A percentile compares a stretch with the other conserved stretches of the same genome.
Evolutionary conservation across 371 early-diverging fungal species (phyloP).

Genomic region (Mucor irregularis): DNA sequence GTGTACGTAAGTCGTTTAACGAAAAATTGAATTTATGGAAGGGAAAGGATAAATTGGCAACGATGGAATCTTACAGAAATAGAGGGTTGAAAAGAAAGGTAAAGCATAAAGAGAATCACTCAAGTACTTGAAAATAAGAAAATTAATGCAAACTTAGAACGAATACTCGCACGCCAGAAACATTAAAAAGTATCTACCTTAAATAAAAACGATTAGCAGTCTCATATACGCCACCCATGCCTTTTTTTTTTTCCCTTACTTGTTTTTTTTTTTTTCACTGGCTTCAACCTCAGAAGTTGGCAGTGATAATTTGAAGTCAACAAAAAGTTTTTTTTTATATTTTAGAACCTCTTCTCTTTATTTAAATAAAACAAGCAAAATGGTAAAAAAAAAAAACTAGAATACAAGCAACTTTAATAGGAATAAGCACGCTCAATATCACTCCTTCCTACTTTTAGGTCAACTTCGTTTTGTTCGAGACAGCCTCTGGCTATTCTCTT

Average conservation of each 20-base stretch:
- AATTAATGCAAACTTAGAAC: neutral
- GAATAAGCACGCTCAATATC: neutral
- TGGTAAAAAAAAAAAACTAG: slow-evolving; percentile 2
- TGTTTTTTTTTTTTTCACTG: neutral
- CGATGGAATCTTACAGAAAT: neutral
- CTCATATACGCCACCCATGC: neutral
- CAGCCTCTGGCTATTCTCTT: slow-evolving; percentile 95
- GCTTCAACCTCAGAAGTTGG: neutral
- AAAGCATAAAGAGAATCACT: neutral
- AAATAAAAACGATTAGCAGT: neutral
- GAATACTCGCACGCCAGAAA: neutral
- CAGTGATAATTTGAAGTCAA: slow-evolving; percentile 3
- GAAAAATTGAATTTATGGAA: slow-evolving; percentile 10
- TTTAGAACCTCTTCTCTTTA: slow-evolving; percentile 7
- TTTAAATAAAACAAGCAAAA: slow-evolving; percentile 5
- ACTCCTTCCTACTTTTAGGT: slow-evolving; percentile 27
- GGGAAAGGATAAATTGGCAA: neutral
- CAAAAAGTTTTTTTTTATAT: slow-evolving; percentile 16
- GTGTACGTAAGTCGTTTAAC: neutral
- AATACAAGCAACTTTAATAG: neutral
- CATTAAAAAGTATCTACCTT: neutral
- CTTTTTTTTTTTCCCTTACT: neutral
- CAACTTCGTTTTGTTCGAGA: slow-evolving; percentile 87
- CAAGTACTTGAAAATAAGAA: no score
- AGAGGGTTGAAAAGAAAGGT: slow-evolving; percentile 13